These are phyloP conservation scores for Candida michaelii DNA, from an alignment of 805 yeast genomes.

Conservation along the genomic window DNA sequence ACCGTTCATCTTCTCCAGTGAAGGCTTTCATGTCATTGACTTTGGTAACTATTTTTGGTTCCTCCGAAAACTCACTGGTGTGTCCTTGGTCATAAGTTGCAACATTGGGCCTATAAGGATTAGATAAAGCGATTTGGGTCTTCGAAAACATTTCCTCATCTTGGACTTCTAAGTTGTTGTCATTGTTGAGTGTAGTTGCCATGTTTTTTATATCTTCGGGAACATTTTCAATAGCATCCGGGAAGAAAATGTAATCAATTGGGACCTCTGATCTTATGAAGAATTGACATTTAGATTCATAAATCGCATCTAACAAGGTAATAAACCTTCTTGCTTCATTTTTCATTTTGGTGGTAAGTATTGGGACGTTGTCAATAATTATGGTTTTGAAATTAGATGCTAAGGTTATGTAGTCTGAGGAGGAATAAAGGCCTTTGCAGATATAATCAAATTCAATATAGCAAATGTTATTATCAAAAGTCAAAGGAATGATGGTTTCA, in stretches of 20 bases:
- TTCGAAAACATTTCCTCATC: slow-evolving; percentile 71
- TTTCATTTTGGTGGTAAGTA: slow-evolving; percentile 53
- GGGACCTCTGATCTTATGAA: slow-evolving; percentile 49
- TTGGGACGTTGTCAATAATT: slow-evolving; percentile 61
- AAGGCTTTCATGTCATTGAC: slow-evolving; percentile 54
- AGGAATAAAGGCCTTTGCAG: slow-evolving; percentile 57
- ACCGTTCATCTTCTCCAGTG: slow-evolving; percentile 76
- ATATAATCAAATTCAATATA: slow-evolving; percentile 52
- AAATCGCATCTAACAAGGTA: slow-evolving; percentile 64
- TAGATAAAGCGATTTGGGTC: slow-evolving; percentile 56
- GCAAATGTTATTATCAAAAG: slow-evolving; percentile 41
- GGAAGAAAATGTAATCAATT: slow-evolving; percentile 61
- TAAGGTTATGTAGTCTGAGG: slow-evolving; percentile 69
- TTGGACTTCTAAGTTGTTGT: slow-evolving; percentile 46
- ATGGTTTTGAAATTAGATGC: slow-evolving; percentile 60
- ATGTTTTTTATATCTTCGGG: slow-evolving; percentile 14
- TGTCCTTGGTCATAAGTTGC: slow-evolving; percentile 57
- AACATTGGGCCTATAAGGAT: slow-evolving; percentile 71
- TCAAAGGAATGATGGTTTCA: slow-evolving; percentile 45
- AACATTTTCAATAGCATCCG: slow-evolving; percentile 35
- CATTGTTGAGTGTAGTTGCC: slow-evolving; percentile 21
- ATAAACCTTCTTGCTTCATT: slow-evolving; percentile 71
- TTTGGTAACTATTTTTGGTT: background rate
- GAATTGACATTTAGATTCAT: slow-evolving; percentile 66
- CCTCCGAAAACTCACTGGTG: slow-evolving; percentile 22